Base-by-base conservation (phyloP, 176 grass and related monocot species). In the Raddia guianensis region DNA sequence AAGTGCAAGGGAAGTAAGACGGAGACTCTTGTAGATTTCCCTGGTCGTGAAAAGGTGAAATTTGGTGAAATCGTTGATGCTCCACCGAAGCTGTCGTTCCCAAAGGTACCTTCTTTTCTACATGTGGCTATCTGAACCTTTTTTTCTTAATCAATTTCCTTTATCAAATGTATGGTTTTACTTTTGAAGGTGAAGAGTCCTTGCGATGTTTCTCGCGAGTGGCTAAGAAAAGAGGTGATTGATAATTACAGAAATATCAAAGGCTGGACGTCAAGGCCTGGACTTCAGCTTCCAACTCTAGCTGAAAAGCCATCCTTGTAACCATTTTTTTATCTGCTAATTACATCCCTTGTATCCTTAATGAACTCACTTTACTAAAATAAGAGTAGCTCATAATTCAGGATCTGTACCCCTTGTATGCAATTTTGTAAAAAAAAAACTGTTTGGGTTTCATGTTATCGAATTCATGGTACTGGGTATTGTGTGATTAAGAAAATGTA, bases 41-140 rank as follows among this genome's bases (percentile, higher is more conserved):
- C 90, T 66, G 90, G 93, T 6, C 68, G 64, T 54, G 96, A 95
- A 70, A 70, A 99, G 76, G 86, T 99, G 19, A 88, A 88, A 86
- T 99, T 99, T 84, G 90, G 93, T 82, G 96, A 99, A 16, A 52
- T 93, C 66, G 90, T 99, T 51, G 70, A 95, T 49, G 96, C 93
- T 78, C 96, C 96, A 73, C 96, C 93, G 55, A 99, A 91, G 73
- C 35, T 95, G 55, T 84, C 89, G 64, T 84, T 90, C 78, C 92
- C 88, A 0, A 99, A 99, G 96, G 96, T 95, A 64, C 64, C 73
- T 35, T 77, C 49, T 72, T 87, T 12, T 74, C 62, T 35, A 54
- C 8, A 6, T 66, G 45, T 3, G 52, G 58, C 2, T 46, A 7
- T 21, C 0, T 20, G 10, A 75, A 63, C 54, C 32, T 56, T 10